Base-by-base conservation (phyloP, 2,329 filamentous ascomycete species). In the Sporothrix brunneoviolacea region DNA sequence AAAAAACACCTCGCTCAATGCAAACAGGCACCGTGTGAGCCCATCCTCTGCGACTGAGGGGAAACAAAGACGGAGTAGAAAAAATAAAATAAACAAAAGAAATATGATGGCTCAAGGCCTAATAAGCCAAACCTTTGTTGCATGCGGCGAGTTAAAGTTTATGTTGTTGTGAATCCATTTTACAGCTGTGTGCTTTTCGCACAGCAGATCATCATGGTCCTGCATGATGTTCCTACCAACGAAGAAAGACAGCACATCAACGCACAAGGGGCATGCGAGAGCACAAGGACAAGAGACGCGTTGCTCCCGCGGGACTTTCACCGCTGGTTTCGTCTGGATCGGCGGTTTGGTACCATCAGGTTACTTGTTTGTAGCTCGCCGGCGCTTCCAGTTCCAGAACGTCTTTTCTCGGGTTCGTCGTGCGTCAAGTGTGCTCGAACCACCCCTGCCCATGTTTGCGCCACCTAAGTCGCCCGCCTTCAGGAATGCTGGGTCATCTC, bases 401-500 rank as follows among this genome's bases (percentile, higher is more conserved):
- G 57, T 51, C 51, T 53, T 51, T 19, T 58, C 55, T 8, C 52
- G 56, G 32, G 48, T 53, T 48, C 49, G 55, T 21, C 40, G 47
- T 22, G 48, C 22, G 33, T 55, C 54, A 16, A 33, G 33, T 37
- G 24, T 30, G 15, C 37, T 27, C 8, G 33, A 24, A 13, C 32
- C 36, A 21, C 32, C 32, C 4, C n/a, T 8, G 24, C 33, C 18
- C n/a, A n/a, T n/a, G n/a, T n/a, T n/a, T n/a, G n/a, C n/a, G n/a
- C n/a, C n/a, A n/a, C 50, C 36, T 24, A 46, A 13, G 22, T 51
- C 54, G 18, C 60, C 60, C 8, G 61, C 59, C 45, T 54, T 58
- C 42, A 60, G 53, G 43, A 61, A 63, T 2, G 52, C 60, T 3
- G 74, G 70, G 28, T 79, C 68, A 53, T 74, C 71, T 48, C 68